Percentiles rank a stretch among this genome's conserved stretches.
Evolutionary conservation across 2,329 filamentous ascomycete species (phyloP).

Genomic region (Lithohypha guttulata): DNA sequence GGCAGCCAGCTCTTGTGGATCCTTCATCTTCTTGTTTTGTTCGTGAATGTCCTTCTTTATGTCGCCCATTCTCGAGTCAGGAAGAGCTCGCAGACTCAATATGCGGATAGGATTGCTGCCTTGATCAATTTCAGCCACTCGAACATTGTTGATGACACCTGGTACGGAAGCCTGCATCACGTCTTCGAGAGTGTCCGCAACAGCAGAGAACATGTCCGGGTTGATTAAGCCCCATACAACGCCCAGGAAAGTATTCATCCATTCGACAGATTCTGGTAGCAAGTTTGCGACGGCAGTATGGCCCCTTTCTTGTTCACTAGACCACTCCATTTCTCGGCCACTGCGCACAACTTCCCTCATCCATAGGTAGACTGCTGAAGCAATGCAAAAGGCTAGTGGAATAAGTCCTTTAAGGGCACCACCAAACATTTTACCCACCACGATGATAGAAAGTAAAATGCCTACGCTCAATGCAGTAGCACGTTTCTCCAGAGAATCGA

Average conservation of each 20-base stretch:
- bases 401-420: constrained; percentile 66
- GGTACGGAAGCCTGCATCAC: constrained; percentile 96
- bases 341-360: constrained; percentile 75
- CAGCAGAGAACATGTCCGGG: constrained; percentile 82
- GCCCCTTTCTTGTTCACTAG: constrained; percentile 72
- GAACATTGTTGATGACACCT: constrained; percentile 82
- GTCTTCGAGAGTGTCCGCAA: constrained; percentile 89
- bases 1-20: constrained; percentile 75
- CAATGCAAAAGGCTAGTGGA: constrained; percentile 58
- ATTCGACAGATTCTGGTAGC: constrained; percentile 85
- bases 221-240: constrained; percentile 88
- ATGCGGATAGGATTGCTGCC: constrained; percentile 84
- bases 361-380: constrained; percentile 78
- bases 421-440: constrained; percentile 70
- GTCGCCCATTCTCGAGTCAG: constrained; percentile 68
- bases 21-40: constrained; percentile 68
- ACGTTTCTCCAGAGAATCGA: constrained; percentile 60
- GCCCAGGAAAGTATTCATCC: constrained; percentile 83
- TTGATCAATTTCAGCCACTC: constrained; percentile 89
- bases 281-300: constrained; percentile 78
- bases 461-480: constrained; percentile 59
- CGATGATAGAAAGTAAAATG: constrained; percentile 61
- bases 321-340: constrained; percentile 77
- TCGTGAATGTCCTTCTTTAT: constrained; percentile 71
- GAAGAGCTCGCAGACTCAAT: constrained; percentile 73